phyloP scores from a whole-genome alignment of 805 yeast species.

The Yueomyces sinensis region DNA sequence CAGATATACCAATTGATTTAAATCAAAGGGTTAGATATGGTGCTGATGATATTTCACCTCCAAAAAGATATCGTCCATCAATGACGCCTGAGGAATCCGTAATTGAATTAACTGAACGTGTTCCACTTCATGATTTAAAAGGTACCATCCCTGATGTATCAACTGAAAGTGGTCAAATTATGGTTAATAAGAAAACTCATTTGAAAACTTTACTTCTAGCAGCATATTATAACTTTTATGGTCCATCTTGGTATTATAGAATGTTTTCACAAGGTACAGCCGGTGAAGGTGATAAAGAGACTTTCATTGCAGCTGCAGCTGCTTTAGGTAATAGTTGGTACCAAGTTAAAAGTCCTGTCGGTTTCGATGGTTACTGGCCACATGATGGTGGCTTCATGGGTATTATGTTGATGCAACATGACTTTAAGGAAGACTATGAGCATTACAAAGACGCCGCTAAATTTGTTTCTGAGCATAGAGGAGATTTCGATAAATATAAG shows the following conservation, averaged over 20 bases:
- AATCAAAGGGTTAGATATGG: slow-evolving; percentile 24
- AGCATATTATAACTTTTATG: slow-evolving; percentile 51
- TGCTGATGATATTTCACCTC: slow-evolving; percentile 15
- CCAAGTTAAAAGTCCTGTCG: slow-evolving; percentile 31
- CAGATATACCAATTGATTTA: slow-evolving; percentile 26
- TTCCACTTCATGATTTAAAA: slow-evolving; percentile 45
- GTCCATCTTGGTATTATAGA: slow-evolving; percentile 56
- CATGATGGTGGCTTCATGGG: slow-evolving; percentile 37
- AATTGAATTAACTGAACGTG: slow-evolving; percentile 9
- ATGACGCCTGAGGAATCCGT: slow-evolving; percentile 2
- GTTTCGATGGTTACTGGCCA: slow-evolving; percentile 27
- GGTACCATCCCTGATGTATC: slow-evolving; percentile 57
- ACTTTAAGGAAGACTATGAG: slow-evolving; percentile 46
- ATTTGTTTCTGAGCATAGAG: slow-evolving; percentile 3
- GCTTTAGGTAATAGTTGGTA: slow-evolving; percentile 35
- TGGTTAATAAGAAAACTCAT: slow-evolving; percentile 49
- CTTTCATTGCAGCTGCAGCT: slow-evolving; percentile 57
- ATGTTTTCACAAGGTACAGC: slow-evolving; percentile 59
- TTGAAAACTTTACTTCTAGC: slow-evolving; percentile 44
- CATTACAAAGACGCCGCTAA: slow-evolving; percentile 7
- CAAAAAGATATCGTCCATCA: slow-evolving; percentile 5
- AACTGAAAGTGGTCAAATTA: slow-evolving; percentile 57
- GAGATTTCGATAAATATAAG: slow-evolving; percentile 5
- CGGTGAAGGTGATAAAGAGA: slow-evolving; percentile 75
- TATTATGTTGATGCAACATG: slow-evolving; percentile 66